These are phyloP conservation scores for Neoboletus subvelutipes DNA, from an alignment of 768 basidiomycete species.

Conservation along the genomic window DNA sequence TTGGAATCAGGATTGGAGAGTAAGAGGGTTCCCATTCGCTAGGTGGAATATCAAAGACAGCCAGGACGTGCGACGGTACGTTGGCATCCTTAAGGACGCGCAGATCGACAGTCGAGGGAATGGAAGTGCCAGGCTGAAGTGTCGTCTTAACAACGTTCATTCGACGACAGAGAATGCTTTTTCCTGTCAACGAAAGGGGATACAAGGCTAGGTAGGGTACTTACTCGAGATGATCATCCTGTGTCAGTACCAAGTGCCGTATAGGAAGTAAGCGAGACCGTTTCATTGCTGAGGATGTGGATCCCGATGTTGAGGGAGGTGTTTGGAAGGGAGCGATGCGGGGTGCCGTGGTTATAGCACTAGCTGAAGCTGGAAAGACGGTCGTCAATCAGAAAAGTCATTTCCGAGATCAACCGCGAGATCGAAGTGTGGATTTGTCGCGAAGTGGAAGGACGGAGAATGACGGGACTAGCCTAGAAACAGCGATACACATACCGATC, in stretches of 20 bases:
- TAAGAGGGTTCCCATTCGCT: constrained; percentile 30
- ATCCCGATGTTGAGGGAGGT: constrained; percentile 12
- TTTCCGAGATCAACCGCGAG: constrained; percentile 16
- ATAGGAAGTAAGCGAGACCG: constrained; percentile 28
- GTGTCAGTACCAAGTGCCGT: constrained; percentile 15
- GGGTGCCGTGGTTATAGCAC: constrained; percentile 10
- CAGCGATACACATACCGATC: constrained; percentile 23
- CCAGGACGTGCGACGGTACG: constrained; percentile 59
- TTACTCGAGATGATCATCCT: constrained; percentile 32
- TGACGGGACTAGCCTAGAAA: constrained; percentile 3
- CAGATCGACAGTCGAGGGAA: constrained; percentile 50
- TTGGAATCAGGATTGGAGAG: constrained; percentile 50
- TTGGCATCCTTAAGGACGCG: constrained; percentile 44
- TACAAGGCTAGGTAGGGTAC: not conserved
- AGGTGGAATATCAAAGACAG: constrained; percentile 38
- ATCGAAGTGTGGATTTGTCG: constrained; percentile 3
- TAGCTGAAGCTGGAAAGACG: constrained; percentile 14
- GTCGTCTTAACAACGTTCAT: constrained; percentile 34
- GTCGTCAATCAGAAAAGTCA: constrained; percentile 20
- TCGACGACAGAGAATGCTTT: constrained; percentile 32
- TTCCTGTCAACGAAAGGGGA: constrained; percentile 7
- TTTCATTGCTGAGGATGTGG: constrained; percentile 19
- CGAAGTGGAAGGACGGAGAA: constrained; percentile 7
- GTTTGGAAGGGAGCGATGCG: constrained; percentile 11
- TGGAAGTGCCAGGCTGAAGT: constrained; percentile 22